These are phyloP conservation scores for Cystobasidium tubakii DNA, from an alignment of 768 basidiomycete species.

Conservation along the genomic window DNA sequence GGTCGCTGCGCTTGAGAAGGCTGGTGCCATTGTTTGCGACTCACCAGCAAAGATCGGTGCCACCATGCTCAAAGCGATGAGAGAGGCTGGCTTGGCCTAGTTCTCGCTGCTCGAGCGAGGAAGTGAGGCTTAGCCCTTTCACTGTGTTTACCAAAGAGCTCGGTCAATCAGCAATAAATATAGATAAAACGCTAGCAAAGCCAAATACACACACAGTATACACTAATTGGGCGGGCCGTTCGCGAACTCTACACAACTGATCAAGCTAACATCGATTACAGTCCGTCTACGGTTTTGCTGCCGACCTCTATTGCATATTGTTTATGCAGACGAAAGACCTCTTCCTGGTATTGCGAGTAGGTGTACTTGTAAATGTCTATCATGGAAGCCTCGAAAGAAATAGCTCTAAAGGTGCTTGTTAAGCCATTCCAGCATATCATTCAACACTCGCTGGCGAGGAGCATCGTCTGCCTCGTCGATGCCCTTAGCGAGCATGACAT, in stretches of 20 bases:
- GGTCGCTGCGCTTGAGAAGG: constrained; percentile 78
- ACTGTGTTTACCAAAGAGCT: neutral
- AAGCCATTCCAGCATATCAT: constrained; percentile 43
- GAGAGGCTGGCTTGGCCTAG: constrained; percentile 25
- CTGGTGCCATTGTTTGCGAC: constrained; percentile 87
- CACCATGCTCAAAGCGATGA: constrained; percentile 70
- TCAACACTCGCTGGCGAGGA: constrained; percentile 38
- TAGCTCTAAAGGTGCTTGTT: constrained; percentile 9
- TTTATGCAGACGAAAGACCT: too few relatives aligned
- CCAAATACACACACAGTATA: neutral
- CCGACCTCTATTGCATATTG: neutral
- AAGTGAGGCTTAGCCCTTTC: too few relatives aligned
- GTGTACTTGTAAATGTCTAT: too few relatives aligned
- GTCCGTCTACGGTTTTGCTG: neutral
- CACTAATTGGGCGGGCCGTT: too few relatives aligned
- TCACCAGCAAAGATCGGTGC: constrained; percentile 91
- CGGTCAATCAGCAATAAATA: neutral
- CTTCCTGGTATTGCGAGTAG: too few relatives aligned
- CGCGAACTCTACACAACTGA: too few relatives aligned
- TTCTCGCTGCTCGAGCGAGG: too few relatives aligned
- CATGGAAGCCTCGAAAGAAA: too few relatives aligned
- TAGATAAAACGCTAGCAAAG: neutral
- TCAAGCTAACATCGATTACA: neutral
- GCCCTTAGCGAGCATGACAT: constrained; percentile 42
- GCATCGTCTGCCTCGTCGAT: constrained; percentile 41